These are phyloP conservation scores for Fusarium sp. DNA, from an alignment of 2,329 filamentous ascomycete species.

Conservation along the genomic window DNA sequence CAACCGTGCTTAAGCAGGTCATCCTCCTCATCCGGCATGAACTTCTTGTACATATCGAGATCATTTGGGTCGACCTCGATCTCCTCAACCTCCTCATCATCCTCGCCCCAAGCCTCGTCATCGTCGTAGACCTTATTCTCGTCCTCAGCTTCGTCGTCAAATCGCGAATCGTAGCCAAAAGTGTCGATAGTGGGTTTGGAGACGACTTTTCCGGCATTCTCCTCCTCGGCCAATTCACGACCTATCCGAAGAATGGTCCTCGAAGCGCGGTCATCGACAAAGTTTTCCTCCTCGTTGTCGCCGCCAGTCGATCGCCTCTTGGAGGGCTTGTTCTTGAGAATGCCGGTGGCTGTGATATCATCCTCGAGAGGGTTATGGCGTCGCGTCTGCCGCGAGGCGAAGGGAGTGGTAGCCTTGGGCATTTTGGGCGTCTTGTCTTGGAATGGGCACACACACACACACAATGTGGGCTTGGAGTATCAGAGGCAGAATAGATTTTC, in stretches of 20 bases:
- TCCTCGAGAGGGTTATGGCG: conserved; percentile 93
- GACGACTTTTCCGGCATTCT: conserved; percentile 58
- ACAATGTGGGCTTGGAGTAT: conserved; percentile 43
- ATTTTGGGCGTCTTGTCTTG: conserved; percentile 61
- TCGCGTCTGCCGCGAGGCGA: conserved; percentile 68
- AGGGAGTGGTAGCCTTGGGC: conserved; percentile 80
- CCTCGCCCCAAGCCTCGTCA: conserved; percentile 80
- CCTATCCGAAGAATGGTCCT: conserved; percentile 90
- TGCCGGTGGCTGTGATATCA: conserved; percentile 79
- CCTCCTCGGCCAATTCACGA: conserved; percentile 88
- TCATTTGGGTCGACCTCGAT: conserved; percentile 90
- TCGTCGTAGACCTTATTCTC: conserved; percentile 60
- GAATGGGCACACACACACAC: conserved; percentile 29
- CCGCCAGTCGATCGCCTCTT: conserved; percentile 76
- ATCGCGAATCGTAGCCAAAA: conserved; percentile 86
- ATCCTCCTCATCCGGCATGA: conserved; percentile 80
- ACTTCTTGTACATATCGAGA: conserved; percentile 90
- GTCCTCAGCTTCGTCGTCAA: conserved; percentile 68
- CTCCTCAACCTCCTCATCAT: conserved; percentile 78
- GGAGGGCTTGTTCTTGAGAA: conserved; percentile 79
- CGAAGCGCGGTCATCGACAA: conserved; percentile 89
- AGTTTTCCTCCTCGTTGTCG: conserved; percentile 74
- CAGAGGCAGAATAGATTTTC: conserved; percentile 44
- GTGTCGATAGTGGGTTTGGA: conserved; percentile 58
- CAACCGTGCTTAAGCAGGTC: conserved; percentile 77